phyloP scores from a whole-genome alignment of 768 basidiomycete species.

The Lactarius vividus region DNA sequence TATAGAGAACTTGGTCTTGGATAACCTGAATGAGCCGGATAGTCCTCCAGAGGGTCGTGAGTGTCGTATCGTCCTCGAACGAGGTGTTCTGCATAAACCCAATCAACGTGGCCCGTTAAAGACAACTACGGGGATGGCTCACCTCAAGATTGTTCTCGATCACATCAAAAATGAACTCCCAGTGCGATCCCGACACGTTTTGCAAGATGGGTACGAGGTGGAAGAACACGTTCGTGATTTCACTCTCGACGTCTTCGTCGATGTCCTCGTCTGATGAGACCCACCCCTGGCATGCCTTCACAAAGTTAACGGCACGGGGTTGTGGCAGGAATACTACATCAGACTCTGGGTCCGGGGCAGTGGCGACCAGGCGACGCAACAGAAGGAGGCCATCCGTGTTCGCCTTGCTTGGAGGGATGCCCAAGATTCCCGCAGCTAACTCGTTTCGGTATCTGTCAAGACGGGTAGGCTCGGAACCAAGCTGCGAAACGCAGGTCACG shows the following conservation, averaged over 20 bases:
- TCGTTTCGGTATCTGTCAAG: constrained; percentile 87
- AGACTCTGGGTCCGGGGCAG: constrained; percentile 75
- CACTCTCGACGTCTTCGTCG: constrained; percentile 75
- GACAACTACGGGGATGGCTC: constrained; percentile 23
- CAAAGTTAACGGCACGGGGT: constrained; percentile 78
- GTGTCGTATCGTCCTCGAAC: constrained; percentile 53
- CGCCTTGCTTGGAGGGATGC: constrained; percentile 59
- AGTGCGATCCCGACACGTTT: constrained; percentile 81
- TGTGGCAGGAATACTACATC: constrained; percentile 83
- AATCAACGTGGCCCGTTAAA: not conserved
- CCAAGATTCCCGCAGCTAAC: constrained; percentile 75
- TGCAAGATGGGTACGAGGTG: constrained; percentile 86
- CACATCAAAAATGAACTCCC: constrained; percentile 90
- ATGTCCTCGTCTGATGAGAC: constrained; percentile 58
- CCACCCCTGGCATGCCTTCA: constrained; percentile 87
- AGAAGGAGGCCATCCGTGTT: constrained; percentile 65
- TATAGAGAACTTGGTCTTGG: constrained; percentile 66
- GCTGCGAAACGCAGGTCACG: constrained; percentile 54
- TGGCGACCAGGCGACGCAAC: constrained; percentile 65
- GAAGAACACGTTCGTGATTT: constrained; percentile 69
- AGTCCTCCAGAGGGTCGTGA: constrained; percentile 67
- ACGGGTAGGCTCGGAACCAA: constrained; percentile 64
- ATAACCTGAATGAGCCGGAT: constrained; percentile 64
- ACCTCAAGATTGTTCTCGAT: constrained; percentile 89
- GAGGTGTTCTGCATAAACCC: constrained; percentile 48